Base-by-base conservation (phyloP, 495 filamentous ascomycete species). In the Xylaria cubensis region DNA sequence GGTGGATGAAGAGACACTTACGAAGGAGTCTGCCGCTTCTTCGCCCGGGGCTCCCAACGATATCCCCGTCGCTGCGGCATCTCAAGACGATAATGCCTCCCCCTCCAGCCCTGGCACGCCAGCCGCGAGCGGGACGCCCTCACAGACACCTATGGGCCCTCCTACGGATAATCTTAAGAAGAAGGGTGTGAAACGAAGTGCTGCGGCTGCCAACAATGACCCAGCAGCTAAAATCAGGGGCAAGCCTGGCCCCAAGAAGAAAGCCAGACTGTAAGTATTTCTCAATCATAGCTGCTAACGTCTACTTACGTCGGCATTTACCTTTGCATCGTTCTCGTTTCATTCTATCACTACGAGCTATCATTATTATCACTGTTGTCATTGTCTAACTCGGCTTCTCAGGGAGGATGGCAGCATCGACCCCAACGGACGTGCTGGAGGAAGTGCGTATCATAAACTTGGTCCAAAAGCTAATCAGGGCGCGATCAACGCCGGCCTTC, bases 391-490 rank as follows among this genome's bases (percentile, higher is more conserved):
- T 73, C 77, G 58, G 48, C 70, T 53, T 74, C 71, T 68, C 71
- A 91, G 88, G 74, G 90, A 92, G 9, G 90, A 92, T 69, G 88
- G 89, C 68, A 84, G 84, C 41, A 80, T 86, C 72, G 90, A 91
- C 75, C 72, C 75, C 26, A 76, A 34, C 71, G 75, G 77, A 46
- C 74, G 76, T 62, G 73, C 77, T 63, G 81, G 84, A 61, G 73
- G 80, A 21, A 78, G 77, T 58, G 76, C 78, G 17, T 80, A 87
- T 53, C 93, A 93, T 77, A 97, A 96, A 79, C 92, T 98, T 26
- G 95, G 95, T 13, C 96, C 96, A 64, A 99, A 98, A 83, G 95
- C 96, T 55, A 99, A 98, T 82, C 93, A 96, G 76, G 96, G 96
- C 69, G 95, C 95, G 69, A 99, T 99, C 85, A 99, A 99, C 78